Evolutionary conservation across 495 filamentous ascomycete species (phyloP), one percentile per base, ranked within the genome.

Genomic region (Neurospora sp.): DNA sequence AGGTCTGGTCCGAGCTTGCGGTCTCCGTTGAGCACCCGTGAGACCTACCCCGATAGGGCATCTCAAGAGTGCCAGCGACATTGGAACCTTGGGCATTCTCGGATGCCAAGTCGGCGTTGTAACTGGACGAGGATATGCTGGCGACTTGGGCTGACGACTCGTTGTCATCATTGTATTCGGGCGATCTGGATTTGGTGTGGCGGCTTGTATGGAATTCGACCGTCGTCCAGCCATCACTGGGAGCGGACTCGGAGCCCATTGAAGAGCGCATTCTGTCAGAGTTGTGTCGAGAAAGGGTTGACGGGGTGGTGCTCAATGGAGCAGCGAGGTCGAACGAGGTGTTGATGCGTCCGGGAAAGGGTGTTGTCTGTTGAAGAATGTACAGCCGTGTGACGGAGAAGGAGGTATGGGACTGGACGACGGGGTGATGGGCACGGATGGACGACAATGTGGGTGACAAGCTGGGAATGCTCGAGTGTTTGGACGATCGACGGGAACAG

Each of bases 81-180:
- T 31, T 31, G 11, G 16, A 23, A 31, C 27, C 23, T 35, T 62
- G 12, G 12, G 54, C 23, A 62, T 16, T 27, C 12, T 31, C 12
- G 23, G 54, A 62, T 16, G 54, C 20, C 54, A 62, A n/a, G 3
- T 31, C 18, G 70, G 10, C 31, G 18, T 18, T 37, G 54, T 59
- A 62, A 70, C 70, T 62, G 42, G 75, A 59, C 5, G 54, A 62
- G 4, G 70, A 37, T 38, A 71, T 62, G 37, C 40, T 72, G 69
- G 62, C 76, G 4, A 73, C 66, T 27, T 80, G 77, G 14, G 40
- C 70, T 5, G 77, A 82, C 11, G 77, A 72, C 72, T 78, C 75
- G 46, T 82, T 80, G 42, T 81, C 76, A 31, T 46, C 40, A 41
- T 82, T 83, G 72, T 73, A 74, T 70, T 79, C 74, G 2, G 79